phyloP scores from a whole-genome alignment of 768 basidiomycete genomes.

The Holtermanniella nyarrowii region DNA sequence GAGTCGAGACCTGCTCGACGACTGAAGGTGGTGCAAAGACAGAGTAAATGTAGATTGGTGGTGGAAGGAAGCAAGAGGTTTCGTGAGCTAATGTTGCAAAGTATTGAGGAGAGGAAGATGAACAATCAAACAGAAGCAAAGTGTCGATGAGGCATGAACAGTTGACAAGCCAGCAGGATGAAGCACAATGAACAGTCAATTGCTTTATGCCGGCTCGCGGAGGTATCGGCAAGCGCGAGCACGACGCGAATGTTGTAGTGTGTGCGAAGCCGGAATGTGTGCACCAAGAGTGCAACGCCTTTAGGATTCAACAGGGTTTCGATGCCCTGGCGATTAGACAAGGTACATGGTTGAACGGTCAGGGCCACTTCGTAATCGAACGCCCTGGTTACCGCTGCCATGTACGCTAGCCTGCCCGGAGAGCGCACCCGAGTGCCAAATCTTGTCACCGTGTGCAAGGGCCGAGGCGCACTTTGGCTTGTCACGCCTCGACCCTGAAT shows the following conservation, averaged over 20 bases:
- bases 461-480: not conserved
- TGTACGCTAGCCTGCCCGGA: not conserved
- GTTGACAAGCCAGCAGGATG: too few relatives aligned
- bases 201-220: too few relatives aligned
- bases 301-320: not conserved
- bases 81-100: too few relatives aligned
- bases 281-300: not conserved
- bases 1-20: constrained; percentile 4
- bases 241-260: too few relatives aligned
- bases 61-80: too few relatives aligned
- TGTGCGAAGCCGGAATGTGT: too few relatives aligned
- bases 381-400: not conserved
- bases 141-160: too few relatives aligned
- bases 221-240: too few relatives aligned
- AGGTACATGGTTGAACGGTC: not conserved
- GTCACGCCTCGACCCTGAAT: not conserved
- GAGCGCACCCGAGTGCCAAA: not conserved
- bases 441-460: not conserved
- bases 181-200: too few relatives aligned
- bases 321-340: not conserved
- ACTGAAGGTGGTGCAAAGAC: too few relatives aligned
- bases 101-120: not conserved
- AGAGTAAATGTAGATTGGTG: too few relatives aligned
- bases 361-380: not conserved
- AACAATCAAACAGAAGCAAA: not conserved